phyloP scores from a whole-genome alignment of 2,329 filamentous ascomycete genomes.

The Neonectria magnoliae region DNA sequence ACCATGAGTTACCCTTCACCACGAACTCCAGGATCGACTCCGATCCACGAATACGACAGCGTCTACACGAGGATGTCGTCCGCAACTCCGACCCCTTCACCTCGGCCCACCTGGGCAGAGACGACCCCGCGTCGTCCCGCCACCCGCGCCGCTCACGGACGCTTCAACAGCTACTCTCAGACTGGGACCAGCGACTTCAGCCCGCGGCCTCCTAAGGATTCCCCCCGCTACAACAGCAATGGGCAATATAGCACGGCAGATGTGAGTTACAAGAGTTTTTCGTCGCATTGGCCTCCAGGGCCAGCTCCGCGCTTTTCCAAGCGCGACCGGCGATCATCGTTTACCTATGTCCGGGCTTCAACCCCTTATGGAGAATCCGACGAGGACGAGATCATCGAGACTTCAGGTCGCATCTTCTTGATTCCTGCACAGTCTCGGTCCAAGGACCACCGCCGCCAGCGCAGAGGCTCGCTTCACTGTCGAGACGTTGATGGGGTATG shows the following conservation, averaged over 20 bases:
- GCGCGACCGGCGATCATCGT: conserved; percentile 66
- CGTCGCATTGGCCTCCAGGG: conserved; percentile 53
- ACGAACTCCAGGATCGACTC: conserved; percentile 58
- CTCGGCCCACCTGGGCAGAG: conserved; percentile 62
- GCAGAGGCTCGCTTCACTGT: conserved; percentile 47
- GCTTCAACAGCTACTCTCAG: conserved; percentile 53
- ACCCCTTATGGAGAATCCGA: conserved; percentile 70
- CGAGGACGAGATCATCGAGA: conserved; percentile 69
- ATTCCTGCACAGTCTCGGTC: conserved; percentile 60
- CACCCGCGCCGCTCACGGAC: conserved; percentile 58
- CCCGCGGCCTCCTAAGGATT: conserved; percentile 62
- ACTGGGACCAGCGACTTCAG: conserved; percentile 45
- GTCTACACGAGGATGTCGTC: conserved; percentile 61
- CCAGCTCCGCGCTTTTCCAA: conserved; percentile 48
- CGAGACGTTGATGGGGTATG: conserved; percentile 61
- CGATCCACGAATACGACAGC: conserved; percentile 60
- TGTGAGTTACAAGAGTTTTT: conserved; percentile 69
- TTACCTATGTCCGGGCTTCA: conserved; percentile 68
- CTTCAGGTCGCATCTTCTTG: conserved; percentile 63
- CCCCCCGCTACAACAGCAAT: conserved; percentile 70
- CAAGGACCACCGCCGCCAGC: conserved; percentile 45
- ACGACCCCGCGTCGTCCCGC: conserved; percentile 63
- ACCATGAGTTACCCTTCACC: conserved; percentile 53
- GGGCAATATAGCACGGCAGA: conserved; percentile 72
- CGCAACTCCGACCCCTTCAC: conserved; percentile 67